Conservation (phyloP, 768 basidiomycete species). For the Tylopilus sp. region DNA sequence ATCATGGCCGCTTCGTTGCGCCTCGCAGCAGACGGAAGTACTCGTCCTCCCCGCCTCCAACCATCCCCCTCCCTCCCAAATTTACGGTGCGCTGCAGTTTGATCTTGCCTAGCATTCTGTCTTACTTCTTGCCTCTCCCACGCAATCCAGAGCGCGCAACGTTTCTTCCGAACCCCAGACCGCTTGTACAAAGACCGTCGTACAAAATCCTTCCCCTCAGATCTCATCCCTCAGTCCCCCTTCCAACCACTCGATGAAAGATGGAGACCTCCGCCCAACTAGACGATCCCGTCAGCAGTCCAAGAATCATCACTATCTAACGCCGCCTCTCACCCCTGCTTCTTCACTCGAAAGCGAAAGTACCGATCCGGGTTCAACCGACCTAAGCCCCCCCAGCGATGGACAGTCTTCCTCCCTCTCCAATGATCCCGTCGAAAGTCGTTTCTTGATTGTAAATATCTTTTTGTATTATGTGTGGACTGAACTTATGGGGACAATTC, state of each 20-base stretch:
- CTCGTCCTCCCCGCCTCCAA: constrained; percentile 49
- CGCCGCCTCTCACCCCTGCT: constrained; percentile 70
- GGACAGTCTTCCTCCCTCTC: constrained; percentile 22
- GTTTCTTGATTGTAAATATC: constrained; percentile 31
- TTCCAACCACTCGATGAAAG: constrained; percentile 11
- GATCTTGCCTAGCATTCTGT: not conserved
- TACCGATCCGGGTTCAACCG: constrained; percentile 32
- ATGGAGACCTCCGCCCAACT: constrained; percentile 13
- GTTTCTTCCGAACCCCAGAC: constrained; percentile 26
- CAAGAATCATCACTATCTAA: constrained; percentile 43
- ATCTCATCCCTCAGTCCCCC: constrained; percentile 14
- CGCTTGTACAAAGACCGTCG: constrained; percentile 24
- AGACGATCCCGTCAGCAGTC: constrained; percentile 22
- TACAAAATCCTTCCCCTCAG: constrained; percentile 20
- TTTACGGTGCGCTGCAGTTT: constrained; percentile 45
- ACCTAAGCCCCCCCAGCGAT: constrained; percentile 19
- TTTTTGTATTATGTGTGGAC: not conserved
- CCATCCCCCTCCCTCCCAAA: constrained; percentile 71
- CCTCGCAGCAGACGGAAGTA: constrained; percentile 14
- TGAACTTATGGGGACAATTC: constrained; percentile 13
- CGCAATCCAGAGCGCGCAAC: constrained; percentile 25
- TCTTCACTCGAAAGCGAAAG: constrained; percentile 45
- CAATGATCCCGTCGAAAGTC: constrained; percentile 22
- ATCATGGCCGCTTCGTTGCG: constrained; percentile 30
- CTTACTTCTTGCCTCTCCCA: constrained; percentile 17